Evolutionary conservation across 192 early-diverging fungal genomes (phyloP).

Genomic region (Backusella sp.): DNA sequence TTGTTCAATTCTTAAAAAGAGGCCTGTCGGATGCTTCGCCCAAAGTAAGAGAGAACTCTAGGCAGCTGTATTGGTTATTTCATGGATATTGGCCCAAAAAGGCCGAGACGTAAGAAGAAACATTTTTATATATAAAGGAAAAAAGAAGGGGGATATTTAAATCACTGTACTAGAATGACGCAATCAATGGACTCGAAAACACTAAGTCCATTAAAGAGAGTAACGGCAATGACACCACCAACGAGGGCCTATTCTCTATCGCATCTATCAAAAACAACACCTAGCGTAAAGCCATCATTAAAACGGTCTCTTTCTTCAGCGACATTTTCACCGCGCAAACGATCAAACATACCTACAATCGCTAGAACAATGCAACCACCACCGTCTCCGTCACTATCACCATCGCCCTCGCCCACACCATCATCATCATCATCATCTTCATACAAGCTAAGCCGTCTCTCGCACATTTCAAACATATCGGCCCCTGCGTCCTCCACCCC

Average conservation of each 20-base stretch:
- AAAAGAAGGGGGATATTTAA: not conserved
- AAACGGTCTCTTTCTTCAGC: too few species aligned
- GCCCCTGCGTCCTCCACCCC: not conserved
- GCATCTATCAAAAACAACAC: not conserved
- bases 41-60: conserved; percentile 30
- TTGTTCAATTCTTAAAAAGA: conserved; percentile 33
- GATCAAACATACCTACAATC: too few species aligned
- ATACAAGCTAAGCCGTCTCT: not conserved
- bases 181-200: not conserved
- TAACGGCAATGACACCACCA: not conserved
- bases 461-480: not conserved
- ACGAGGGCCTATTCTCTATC: not conserved
- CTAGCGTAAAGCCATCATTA: not conserved
- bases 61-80: conserved; percentile 37
- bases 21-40: conserved; percentile 38
- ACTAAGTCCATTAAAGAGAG: conserved; percentile 6
- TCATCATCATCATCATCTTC: not conserved
- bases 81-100: conserved; percentile 31
- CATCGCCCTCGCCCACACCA: not conserved
- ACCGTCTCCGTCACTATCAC: not conserved
- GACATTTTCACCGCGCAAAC: not conserved
- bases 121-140: not conserved
- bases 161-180: not conserved
- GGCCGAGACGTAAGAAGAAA: conserved; percentile 35
- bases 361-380: too few species aligned